Base-by-base conservation (phyloP, 2,329 filamentous ascomycete species). In the Cladosporium sp. region DNA sequence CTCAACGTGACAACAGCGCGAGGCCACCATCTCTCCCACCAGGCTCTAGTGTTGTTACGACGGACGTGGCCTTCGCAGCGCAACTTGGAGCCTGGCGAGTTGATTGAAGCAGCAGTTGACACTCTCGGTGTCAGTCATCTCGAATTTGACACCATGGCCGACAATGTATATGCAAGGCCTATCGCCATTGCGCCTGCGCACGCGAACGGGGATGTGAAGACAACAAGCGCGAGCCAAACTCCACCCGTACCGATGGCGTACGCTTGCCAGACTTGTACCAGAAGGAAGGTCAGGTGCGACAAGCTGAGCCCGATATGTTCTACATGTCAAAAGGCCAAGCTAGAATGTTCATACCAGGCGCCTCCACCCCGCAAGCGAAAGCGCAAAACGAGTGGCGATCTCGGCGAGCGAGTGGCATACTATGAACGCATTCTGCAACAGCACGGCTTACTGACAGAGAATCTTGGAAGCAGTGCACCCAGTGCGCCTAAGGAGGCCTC, bases 231-330 rank as follows among this genome's bases (percentile, higher is more conserved):
- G 23, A 49, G 39, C 36, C 54, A 64, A 32, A 65, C 67, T 28
- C 32, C 54, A 16, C 23, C 21, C 14, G 32, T 43, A 6, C 14
- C 21, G 3, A 76, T 76, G 73, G 68, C 70, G 32, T 74, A 69
- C 51, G 70, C 74, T 16, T 76, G 75, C 65, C 68, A 73, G 18
- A 75, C 71, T n/a, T 76, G 75, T 61, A 70, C 73, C 2, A 66
- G 76, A 26, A 71, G 77, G 49, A 82, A 81, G 66, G 76, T 80
- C 10, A 80, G 78, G 67, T 81, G 79, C 69, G 73, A 80, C 68
- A 76, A 72, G 62, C 60, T 65, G 43, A 65, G 70, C 16, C 75
- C 78, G 3, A 67, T 68, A 14, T 80, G 78, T 67, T 73, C 73
- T 3, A 74, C 74, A 26, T 80, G 78, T 66, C 67, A 66, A 11